Conservation (phyloP, 768 basidiomycete genomes). For the Russula brevipes region DNA sequence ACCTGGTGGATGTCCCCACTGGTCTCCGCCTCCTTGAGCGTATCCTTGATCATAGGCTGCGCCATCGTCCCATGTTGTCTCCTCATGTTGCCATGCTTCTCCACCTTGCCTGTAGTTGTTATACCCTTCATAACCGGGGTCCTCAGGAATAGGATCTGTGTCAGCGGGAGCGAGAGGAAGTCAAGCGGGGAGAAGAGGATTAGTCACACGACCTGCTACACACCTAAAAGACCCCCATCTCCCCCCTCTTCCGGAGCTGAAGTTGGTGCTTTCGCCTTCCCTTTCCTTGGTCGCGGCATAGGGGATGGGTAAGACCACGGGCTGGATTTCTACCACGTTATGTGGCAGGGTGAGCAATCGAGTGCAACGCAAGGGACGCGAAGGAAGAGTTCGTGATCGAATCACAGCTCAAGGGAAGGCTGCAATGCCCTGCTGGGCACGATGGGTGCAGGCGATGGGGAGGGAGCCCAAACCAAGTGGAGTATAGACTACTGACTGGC, state of each 20-base stretch:
- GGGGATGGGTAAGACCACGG: not conserved
- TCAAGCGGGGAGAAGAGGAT: conserved; percentile 7
- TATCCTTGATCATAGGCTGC: conserved; percentile 12
- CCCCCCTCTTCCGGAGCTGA: conserved; percentile 12
- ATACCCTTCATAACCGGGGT: conserved; percentile 3
- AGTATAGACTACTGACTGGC: not conserved
- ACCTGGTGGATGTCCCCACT: conserved; percentile 9
- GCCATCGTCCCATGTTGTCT: not conserved
- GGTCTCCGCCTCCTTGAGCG: not conserved
- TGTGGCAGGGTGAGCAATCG: not conserved
- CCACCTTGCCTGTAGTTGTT: not conserved
- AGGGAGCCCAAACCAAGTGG: conserved; percentile 5
- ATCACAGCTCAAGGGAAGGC: not conserved
- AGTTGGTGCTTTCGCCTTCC: conserved; percentile 17
- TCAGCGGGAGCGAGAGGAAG: not conserved
- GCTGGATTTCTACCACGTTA: conserved; percentile 1
- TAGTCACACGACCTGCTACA: conserved; percentile 13
- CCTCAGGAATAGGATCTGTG: conserved; percentile 23
- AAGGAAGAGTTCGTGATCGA: not conserved
- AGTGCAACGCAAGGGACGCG: not conserved
- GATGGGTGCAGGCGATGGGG: not conserved
- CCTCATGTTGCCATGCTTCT: conserved; percentile 4
- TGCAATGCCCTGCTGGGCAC: not conserved
- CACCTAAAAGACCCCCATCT: conserved; percentile 17
- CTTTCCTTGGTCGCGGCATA: conserved; percentile 22